Base-by-base conservation (phyloP, 2,329 filamentous ascomycete species). In the Alternaria brassicae region DNA sequence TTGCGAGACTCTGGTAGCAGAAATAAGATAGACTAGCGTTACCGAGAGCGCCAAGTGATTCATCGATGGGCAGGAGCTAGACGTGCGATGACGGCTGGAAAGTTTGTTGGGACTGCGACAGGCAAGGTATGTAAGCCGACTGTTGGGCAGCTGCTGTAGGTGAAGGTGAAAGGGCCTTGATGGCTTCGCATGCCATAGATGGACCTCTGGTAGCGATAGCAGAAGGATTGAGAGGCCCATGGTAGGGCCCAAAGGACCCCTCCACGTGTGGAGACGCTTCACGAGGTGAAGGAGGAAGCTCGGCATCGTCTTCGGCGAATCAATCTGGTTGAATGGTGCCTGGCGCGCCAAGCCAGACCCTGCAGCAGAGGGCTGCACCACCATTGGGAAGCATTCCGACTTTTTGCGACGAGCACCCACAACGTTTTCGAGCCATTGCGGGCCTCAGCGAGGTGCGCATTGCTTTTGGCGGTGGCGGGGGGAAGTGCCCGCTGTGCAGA, bases 311-410 rank as follows among this genome's bases (percentile, higher is more conserved):
- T 27, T 27, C 36, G 45, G 47, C 61, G 42, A 63, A 61, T 56
- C 58, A 65, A 37, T 17, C 9, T 25, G 48, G 41, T 36, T 60
- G 56, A 50, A 27, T 36, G 45, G 59, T 60, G 45, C 60, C 60
- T 60, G 61, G 41, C 25, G 37, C 49, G 44, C 60, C 58, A 65
- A 34, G 49, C 39, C 30, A 49, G 62, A 51, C 62, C 62, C 62
- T 65, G 62, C 62, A 65, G 62, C n/a, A 61, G 42, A 32, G 40
- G 45, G 54, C 32, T 45, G 48, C 44, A 48, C 44, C 44, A 48
- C 37, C 25, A 32, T 36, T 28, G 51, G 28, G 25, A 42, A 30
- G 52, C 37, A 58, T 58, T 44, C 50, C 58, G 61, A 61, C 32
- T 60, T 62, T 60, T 62, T 60, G 53, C 60, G 45, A 53, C 32